phyloP scores from a whole-genome alignment of 1,284 basidiomycete species.

The Naganishia liquefaciens region DNA sequence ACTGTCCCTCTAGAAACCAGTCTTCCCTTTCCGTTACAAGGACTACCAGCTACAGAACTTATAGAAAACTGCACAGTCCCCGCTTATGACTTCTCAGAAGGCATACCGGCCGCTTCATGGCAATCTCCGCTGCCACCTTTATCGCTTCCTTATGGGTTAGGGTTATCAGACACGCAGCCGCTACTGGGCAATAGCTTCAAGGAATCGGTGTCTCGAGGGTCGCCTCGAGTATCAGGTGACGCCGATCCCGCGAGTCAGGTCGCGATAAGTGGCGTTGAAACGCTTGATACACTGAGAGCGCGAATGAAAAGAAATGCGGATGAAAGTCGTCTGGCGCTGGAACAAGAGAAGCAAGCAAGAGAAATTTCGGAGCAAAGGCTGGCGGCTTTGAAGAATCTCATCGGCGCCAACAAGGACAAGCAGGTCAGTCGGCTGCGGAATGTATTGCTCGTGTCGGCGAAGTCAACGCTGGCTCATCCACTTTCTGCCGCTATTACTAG shows the following conservation, averaged over 20 bases:
- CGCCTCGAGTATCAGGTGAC: background rate
- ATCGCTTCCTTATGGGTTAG: background rate
- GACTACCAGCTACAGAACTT: background rate
- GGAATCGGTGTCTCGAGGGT: background rate
- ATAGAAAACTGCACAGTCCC: background rate
- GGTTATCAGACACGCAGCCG: background rate
- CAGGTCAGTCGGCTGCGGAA: slow-evolving; percentile 7
- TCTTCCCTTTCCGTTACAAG: slow-evolving; percentile 6
- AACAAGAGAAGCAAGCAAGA: slow-evolving; percentile 3
- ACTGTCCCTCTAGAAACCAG: background rate
- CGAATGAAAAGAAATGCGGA: slow-evolving; percentile 30
- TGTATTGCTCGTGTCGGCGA: background rate
- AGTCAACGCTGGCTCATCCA: background rate
- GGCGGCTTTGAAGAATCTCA: slow-evolving; percentile 4
- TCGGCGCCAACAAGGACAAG: background rate
- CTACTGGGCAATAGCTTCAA: background rate
- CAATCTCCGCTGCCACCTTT: background rate
- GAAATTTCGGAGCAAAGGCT: slow-evolving; percentile 6
- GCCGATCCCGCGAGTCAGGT: background rate
- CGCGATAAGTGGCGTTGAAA: background rate
- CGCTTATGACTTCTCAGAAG: background rate
- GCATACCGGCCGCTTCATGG: background rate
- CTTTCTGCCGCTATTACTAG: background rate
- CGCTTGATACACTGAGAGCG: slow-evolving; percentile 4
- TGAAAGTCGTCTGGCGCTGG: slow-evolving; percentile 23